Conservation (phyloP, 2,329 filamentous ascomycete genomes). For the Cryphonectria nitschkei region DNA sequence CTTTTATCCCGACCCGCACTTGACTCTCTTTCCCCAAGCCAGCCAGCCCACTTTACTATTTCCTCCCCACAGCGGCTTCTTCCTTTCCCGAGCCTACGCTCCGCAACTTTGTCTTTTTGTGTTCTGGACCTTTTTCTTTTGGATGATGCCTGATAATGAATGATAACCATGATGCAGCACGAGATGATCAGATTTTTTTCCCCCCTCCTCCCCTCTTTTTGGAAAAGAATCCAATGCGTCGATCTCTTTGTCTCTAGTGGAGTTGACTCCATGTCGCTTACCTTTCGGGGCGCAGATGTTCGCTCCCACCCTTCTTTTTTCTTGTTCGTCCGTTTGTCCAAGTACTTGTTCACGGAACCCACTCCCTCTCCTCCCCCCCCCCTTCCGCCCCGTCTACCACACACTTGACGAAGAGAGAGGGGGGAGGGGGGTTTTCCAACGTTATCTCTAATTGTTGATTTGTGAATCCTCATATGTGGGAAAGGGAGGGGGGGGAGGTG, state of each 20-base stretch:
- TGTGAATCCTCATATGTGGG: not conserved
- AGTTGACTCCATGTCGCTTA: not conserved
- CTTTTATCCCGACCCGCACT: too few relatives aligned
- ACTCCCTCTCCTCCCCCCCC: not conserved
- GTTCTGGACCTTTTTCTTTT: too few relatives aligned
- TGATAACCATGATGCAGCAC: too few relatives aligned
- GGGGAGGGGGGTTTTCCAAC: too few relatives aligned
- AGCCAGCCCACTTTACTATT: not conserved
- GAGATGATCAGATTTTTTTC: too few relatives aligned
- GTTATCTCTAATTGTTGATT: too few relatives aligned
- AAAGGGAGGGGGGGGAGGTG: not conserved
- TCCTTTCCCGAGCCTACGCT: not conserved
- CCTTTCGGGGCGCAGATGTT: too few relatives aligned
- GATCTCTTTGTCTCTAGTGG: not conserved
- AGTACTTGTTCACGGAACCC: not conserved
- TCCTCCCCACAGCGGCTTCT: not conserved
- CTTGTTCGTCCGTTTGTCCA: not conserved
- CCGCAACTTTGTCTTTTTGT: too few relatives aligned
- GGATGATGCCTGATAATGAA: too few relatives aligned
- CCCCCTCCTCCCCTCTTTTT: not conserved
- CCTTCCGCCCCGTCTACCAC: not conserved
- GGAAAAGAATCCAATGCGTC: not conserved
- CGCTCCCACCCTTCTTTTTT: not conserved
- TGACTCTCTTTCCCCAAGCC: too few relatives aligned
- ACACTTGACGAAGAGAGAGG: not conserved